Base-by-base conservation (phyloP, 2,329 filamentous ascomycete genomes). In the Colletotrichum falcatum region DNA sequence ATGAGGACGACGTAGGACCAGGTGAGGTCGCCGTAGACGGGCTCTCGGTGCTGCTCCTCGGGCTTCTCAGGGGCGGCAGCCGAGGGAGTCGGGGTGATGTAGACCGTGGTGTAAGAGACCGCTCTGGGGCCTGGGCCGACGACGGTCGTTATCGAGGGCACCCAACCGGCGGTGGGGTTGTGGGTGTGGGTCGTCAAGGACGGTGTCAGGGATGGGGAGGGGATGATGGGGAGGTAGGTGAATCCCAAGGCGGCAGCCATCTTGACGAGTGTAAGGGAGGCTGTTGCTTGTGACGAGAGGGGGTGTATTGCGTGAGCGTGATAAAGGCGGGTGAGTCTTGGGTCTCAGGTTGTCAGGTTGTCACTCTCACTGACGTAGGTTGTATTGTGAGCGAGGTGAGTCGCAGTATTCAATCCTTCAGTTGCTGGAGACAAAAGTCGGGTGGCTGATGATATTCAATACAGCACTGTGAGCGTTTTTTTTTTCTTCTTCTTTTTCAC, bases 1-100 rank as follows among this genome's bases (percentile, higher is more conserved):
- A 65, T 54, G 46, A 73, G 26, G 48, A 71, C 33, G 14, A 71
- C 26, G 46, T 67, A 73, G 30, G 54, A 28, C 18, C 61, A 42
- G 16, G 71, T 66, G 30, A 72, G 30, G 65, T 73, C 64, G 16
- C 65, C 59, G 20, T 61, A 68, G 55, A 58, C 66, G 16, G 48
- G 49, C 4, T 48, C 61, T 3, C 23, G 26, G 28, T 14, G 49
- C 37, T n/a, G n/a, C n/a, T n/a, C n/a, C n/a, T 46, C 14, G 16
- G 63, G 53, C 2, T 12, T 4, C 7, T 54, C 46, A 3, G 48
- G 35, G 11, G 37, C 51, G 18, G 58, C 20, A 8, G 26, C 44
- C 16, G 55, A 60, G 14, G 39, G 58, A n/a, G 12, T 26, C 2
- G 55, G 33, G 1, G 63, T 44, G 14, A 53, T n/a, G 23, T 62